Evolutionary conservation across 1,139 yeast genomes (phyloP), one percentile per base, ranked within the genome.

Genomic region (Pichia sp.): DNA sequence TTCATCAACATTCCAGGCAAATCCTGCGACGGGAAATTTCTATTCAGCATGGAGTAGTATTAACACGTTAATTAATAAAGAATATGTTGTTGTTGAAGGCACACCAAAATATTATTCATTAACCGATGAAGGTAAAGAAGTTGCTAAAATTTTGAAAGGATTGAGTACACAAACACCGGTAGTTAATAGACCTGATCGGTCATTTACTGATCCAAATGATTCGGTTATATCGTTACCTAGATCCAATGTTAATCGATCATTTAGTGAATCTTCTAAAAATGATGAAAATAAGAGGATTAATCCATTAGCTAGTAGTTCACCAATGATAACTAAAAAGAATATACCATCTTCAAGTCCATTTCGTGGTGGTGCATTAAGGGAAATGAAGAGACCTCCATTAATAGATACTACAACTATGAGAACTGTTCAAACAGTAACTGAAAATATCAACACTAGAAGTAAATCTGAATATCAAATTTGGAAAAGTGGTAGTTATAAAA

Each of bases 41-140:
- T 77, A 85, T 59, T 76, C 91, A 6, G 89, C 95, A 0, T 89
- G 96, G 96, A 69, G 66, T 31, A 71, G 88, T 11, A 66, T 82
- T 33, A 82, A 80, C 47, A 77, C 80, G 1, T 63, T 91, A 41
- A 57, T 76, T 19, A 76, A 70, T 31, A 75, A 83, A 43, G 87
- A 75, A 16, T 65, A 85, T 40, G 83, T 89, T 0, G 66, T 65
- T 31, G 63, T 64, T 3, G 62, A 68, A 1, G 87, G 89, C 0
- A 62, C 83, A 30, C 91, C 93, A 0, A 65, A 68, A 35, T 59
- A 71, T 32, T 88, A 78, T 56, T 69, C 62, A 35, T 62, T 89
- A 19, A 87, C 95, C 0, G 89, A 80, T n/a, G 77, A 69, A 38
- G 97, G 97, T 0, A 55, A 63, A 5, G 72, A 65, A 23, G 63